Evolutionary conservation across 441 rosid species (phyloP), one percentile per base, ranked within the genome.

Genomic region (Aquilaria agallochum): DNA sequence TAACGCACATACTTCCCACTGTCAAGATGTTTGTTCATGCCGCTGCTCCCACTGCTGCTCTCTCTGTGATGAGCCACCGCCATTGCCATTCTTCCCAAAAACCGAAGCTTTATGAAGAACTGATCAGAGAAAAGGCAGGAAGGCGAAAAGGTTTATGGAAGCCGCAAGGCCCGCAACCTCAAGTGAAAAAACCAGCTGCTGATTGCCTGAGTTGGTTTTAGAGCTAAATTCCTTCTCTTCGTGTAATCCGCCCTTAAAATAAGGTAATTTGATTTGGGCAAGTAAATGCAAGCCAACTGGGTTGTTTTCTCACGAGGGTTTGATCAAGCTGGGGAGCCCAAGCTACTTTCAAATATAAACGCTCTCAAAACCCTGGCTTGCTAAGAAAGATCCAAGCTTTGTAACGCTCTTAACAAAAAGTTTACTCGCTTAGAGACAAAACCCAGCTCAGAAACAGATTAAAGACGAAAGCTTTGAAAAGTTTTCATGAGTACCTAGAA

Each of bases 1-100:
- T 95, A 95, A 62, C 99, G 74, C 40, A 95, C 99, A 67, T 95
- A 95, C 83, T 95, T 95, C 0, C 99, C 98, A 50, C 72, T 60
- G 55, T 92, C 98, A 51, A 89, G 79, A 66, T 86, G 98, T 62
- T 84, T 89, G 70, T 74, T 80, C 50, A 95, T 82, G 78, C 83
- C 81, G 76, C 81, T 84, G 14, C 92, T 97, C 62, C 96, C 85
- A 73, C 88, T 85, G 53, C 83, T 84, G 53, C 83, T 84, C 80
- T 91, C 96, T 48, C 89, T 72, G 74, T 90, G 96, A 40, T 78
- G 90, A 58, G 81, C 88, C 82, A 83, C 70, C 67, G 79, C 89
- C 96, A 89, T 92, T 64, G 94, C 96, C 97, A 89, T 92, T 54
- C 57, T 55, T 42, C 62, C 34, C 36, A 44, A 60, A 51, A 72